Evolutionary conservation across 495 filamentous ascomycete species (phyloP), one percentile per base, ranked within the genome.

Genomic region (Halenospora varia): DNA sequence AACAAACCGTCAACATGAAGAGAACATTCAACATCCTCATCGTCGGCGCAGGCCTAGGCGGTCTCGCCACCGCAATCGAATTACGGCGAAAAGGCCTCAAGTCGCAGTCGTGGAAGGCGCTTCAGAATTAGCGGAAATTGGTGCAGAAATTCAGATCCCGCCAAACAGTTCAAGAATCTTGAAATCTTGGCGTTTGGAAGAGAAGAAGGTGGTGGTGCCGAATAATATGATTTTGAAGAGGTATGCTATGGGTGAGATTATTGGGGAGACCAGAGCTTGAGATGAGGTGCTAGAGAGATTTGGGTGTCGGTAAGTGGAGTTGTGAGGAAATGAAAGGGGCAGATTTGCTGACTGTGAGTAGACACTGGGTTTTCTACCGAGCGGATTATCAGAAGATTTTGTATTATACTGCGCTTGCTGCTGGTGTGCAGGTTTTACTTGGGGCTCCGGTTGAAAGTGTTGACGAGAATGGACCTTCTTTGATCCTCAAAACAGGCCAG

Each of bases 41-140:
- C 3, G 71, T 85, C 23, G 86, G 86, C 13, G 86, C 82, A 8
- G 86, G 86, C 19, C 76, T 89, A 19, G 78, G 79, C 41, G 86
- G 86, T 10, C 76, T 89, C 35, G 79, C 77, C 6, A 77, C 85
- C 0, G 85, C 85, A 3, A 85, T 88, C 58, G 74, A 80, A 15
- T 70, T 77, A 55, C 73, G 76, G 6, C 71, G 80, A 13, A 71
- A 77, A 10, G 85, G 84, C 10, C 86, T 68, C 62, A 68, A 8
- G 83, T 88, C 15, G 66, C 70, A 0, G 73, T 89, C 11, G 72
- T 88, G 46, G 86, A 89, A 65, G 70, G 76, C 48, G 83, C 83
- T n/a, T 67, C 71, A 46, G 74, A 78, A 24, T 73, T 87, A 13
- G 77, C 74, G 39, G 82, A 86, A 62, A 71, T 78, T 62, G 52